These are phyloP conservation scores for Candida sonorensis DNA, from an alignment of 805 yeast genomes.

Conservation along the genomic window DNA sequence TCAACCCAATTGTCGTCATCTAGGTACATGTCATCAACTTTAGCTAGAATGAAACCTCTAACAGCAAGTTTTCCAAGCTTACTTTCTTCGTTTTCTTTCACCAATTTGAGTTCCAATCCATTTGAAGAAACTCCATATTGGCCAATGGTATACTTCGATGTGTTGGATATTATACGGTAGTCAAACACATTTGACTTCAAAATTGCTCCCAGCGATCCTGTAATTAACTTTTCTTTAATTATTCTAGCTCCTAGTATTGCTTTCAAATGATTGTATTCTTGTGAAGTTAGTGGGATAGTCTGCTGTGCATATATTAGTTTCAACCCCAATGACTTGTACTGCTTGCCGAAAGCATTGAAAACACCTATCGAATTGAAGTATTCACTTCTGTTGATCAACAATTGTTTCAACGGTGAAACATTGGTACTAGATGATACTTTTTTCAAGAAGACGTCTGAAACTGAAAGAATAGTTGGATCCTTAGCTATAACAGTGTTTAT, in stretches of 20 bases:
- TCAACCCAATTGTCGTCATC: slow-evolving; percentile 47
- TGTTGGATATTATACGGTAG: slow-evolving; percentile 42
- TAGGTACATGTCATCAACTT: slow-evolving; percentile 15
- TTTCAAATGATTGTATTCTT: slow-evolving; percentile 32
- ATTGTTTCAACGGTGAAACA: slow-evolving; percentile 21
- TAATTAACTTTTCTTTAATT: slow-evolving; percentile 40
- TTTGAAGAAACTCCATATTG: slow-evolving; percentile 55
- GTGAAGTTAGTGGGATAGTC: slow-evolving; percentile 12
- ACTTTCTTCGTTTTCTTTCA: slow-evolving; percentile 27
- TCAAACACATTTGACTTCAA: slow-evolving; percentile 56
- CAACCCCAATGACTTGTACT: slow-evolving; percentile 17
- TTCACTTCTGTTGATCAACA: slow-evolving; percentile 30
- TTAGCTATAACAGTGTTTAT: slow-evolving; percentile 4
- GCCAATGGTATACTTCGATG: slow-evolving; percentile 7
- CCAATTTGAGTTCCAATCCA: slow-evolving; percentile 52
- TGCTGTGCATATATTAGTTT: slow-evolving; percentile 36
- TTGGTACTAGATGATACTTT: no score
- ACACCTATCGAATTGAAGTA: slow-evolving; percentile 44
- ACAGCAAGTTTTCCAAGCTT: slow-evolving; percentile 45
- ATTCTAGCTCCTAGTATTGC: slow-evolving; percentile 43
- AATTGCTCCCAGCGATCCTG: slow-evolving; percentile 50
- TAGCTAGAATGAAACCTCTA: slow-evolving; percentile 66
- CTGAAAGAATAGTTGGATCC: slow-evolving; percentile 28
- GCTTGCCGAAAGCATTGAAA: slow-evolving; percentile 30
- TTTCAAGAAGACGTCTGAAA: no score